Evolutionary conservation across 2,329 filamentous ascomycete species (phyloP), one percentile per base, ranked within the genome.

Genomic region (Cytospora mali): DNA sequence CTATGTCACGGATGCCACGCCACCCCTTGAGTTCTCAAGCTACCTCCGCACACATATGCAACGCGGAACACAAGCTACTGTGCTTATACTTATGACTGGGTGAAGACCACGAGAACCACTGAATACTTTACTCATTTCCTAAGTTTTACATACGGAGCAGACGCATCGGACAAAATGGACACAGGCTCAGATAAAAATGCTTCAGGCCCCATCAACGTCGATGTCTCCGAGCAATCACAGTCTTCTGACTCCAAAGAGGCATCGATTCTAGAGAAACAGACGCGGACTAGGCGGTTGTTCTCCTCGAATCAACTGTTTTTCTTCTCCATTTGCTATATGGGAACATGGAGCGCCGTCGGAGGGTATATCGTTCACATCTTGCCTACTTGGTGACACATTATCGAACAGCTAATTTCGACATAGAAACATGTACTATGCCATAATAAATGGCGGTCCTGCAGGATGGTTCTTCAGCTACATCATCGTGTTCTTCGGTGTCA

Each of bases 371-470:
- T 16, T 7, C 29, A 5, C 21, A n/a, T 21, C 23, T n/a, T 33
- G 29, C 28, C 42, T 7, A n/a, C n/a, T 7, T 39, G n/a, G 4
- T 18, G 14, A 7, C 14, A 39, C 3, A n/a, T 6, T 16, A 39
- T 39, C n/a, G n/a, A n/a, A 4, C 9, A 10, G 5, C 56, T 58
- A 3, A 52, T 21, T 14, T 2, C 11, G 18, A 51, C 9, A 42
- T 25, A 54, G 53, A 7, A 66, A 66, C 31, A 67, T 66, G 65
- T 66, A 66, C 55, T 67, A 64, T 54, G 58, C 69, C 6, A 69
- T 76, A 31, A 69, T 68, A 56, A 75, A 76, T 58, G 74, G 74
- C 18, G 74, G 73, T 10, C 73, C 73, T 46, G 68, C 65, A 28
- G 67, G 71, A 4, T 66, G 73, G 29, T 64, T 71, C 29, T 75